Evolutionary conservation across 139 green algal genomes (phyloP), one percentile per base, ranked within the genome.

Genomic region (Desmodesmus armatus): DNA sequence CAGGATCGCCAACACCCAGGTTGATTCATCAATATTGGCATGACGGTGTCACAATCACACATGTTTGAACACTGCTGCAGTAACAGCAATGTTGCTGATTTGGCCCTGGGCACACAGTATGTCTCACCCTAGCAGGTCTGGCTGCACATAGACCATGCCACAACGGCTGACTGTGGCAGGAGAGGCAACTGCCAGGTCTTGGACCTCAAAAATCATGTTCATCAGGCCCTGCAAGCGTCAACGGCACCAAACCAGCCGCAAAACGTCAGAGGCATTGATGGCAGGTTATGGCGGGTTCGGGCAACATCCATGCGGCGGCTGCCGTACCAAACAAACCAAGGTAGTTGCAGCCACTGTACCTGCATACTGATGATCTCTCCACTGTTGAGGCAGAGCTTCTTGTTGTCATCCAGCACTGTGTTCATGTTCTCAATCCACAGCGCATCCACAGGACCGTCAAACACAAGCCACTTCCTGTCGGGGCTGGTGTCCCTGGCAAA

Each of bases 341-440:
- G n/a, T n/a, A n/a, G n/a, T n/a, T n/a, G n/a, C n/a, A n/a, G n/a
- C n/a, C n/a, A n/a, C n/a, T n/a, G n/a, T n/a, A 71, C 41, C 76
- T 87, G 92, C 94, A 97, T 97, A 58, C 92, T 87, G 78, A 97
- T 97, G 89, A 97, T 96, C 87, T 97, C 94, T 58, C 84, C 89
- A 87, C 94, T 96, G 63, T 92, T 91, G 69, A 97, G 84, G 80
- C 94, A 97, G 49, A 97, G 91, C 90, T 96, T 97, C 71, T 95
- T 95, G 91, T 97, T 97, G 91, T 97, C 94, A 81, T 97, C 94
- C 60, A 97, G 91, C 84, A 93, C 88, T n/a, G 94, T 96, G 91
- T 97, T 97, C 93, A 97, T 96, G 89, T 95, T 97, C 85, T 97
- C 93, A 85, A 97, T 96, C 94, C 94, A 97, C 58, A 97, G 93